These are phyloP conservation scores for Rhizodiscina lignyota DNA, from an alignment of 495 filamentous ascomycete species.

Conservation along the genomic window DNA sequence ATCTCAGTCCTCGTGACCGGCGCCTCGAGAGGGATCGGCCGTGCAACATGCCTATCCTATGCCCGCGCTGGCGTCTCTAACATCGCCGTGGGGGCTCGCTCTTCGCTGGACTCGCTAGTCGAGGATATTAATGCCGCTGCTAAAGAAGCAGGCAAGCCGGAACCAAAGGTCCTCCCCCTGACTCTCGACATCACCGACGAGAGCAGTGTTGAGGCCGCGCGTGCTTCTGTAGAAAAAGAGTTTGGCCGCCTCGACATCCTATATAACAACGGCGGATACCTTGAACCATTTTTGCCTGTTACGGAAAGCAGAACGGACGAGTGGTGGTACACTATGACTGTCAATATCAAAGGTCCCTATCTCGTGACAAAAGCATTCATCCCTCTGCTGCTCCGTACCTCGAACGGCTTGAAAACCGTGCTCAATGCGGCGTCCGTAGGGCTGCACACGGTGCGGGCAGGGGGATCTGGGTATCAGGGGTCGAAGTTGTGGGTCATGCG, in stretches of 20 bases:
- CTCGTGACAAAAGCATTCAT: neutral
- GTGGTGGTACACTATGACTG: neutral
- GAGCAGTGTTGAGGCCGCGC: neutral
- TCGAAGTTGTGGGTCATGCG: neutral
- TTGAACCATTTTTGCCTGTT: neutral
- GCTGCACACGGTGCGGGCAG: neutral
- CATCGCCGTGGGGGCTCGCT: neutral
- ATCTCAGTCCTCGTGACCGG: conserved; percentile 2
- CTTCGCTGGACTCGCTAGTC: neutral
- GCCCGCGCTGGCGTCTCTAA: neutral
- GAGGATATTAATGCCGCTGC: neutral
- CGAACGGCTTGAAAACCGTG: conserved; percentile 1
- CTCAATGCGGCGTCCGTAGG: neutral
- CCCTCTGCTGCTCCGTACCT: neutral
- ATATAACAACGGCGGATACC: neutral
- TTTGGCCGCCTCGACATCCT: neutral
- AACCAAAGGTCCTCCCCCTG: neutral
- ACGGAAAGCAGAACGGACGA: neutral
- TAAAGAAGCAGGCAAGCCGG: neutral
- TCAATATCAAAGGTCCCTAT: neutral
- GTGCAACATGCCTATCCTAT: neutral
- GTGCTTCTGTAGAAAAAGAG: neutral
- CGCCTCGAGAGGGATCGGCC: conserved; percentile 1
- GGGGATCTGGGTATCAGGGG: neutral
- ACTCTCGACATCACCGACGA: neutral